Evolutionary conservation across 495 filamentous ascomycete genomes (phyloP), one percentile per base, ranked within the genome.

Genomic region (Penicillium malachiteum): DNA sequence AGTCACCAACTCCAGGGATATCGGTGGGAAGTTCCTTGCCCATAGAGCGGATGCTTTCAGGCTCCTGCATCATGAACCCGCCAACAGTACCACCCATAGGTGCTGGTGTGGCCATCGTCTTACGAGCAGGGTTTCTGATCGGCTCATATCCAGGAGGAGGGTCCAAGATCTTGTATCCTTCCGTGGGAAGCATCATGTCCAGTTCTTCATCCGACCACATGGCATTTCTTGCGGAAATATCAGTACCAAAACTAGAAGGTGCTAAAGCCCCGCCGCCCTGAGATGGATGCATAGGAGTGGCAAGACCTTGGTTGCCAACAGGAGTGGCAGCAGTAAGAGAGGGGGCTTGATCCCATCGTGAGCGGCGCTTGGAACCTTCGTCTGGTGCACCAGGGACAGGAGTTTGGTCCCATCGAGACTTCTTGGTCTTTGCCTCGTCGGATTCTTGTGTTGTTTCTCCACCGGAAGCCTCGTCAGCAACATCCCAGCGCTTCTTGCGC

Each of bases 41-140:
- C 62, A 92, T 81, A 31, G 88, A 69, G 58, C 87, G 82, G 51
- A 83, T 84, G 64, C 84, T 92, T 57, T 93, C 91, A 2, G 92
- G 88, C 62, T 97, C 92, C 68, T 97, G 95, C 87, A 96, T 95
- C 90, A 96, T 96, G 77, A 97, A 97, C 5, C 93, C 94, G 55
- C 86, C 86, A 57, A 85, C 80, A 6, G 83, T 78, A 50, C 82
- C 82, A 40, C 83, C 78, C 39, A 86, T 71, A 10, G 84, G 80
- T 38, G 84, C 81, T 34, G 91, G 91, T 5, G 90, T 88, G n/a
- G 84, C 80, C 73, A 87, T 86, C 53, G 91, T 71, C 66, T 90
- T 92, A 57, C 89, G 85, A 3, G 90, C 81, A 32, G 89, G 85
- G 10, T 84, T 86, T 54, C 88, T 82, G 17, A 90, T 84, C n/a